Conservation (phyloP, 352 stramenopile species). For the Phytophthora citrophthora region DNA sequence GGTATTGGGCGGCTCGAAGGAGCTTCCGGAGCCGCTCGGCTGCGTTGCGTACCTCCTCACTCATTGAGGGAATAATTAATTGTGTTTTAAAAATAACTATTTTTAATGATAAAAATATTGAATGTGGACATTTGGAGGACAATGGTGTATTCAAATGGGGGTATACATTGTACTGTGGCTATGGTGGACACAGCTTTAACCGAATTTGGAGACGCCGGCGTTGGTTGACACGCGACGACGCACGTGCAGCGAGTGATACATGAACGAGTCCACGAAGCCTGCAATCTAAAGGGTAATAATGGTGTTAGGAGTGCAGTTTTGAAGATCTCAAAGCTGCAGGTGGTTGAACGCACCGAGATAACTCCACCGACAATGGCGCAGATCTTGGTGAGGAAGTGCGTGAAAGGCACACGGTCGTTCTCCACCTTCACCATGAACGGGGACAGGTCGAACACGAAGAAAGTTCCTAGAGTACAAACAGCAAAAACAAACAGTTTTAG, state of each 20-base stretch:
- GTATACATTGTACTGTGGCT: too few relatives aligned
- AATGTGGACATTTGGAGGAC: not conserved
- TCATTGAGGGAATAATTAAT: too few relatives aligned
- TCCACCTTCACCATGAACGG: constrained; percentile 89
- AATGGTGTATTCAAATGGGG: not conserved
- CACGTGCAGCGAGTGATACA: constrained; percentile 85
- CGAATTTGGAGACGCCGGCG: constrained; percentile 38
- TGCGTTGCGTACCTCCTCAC: constrained; percentile 57
- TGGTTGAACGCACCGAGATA: constrained; percentile 66
- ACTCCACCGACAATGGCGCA: constrained; percentile 85
- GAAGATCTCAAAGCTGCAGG: not conserved
- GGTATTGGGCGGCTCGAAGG: constrained; percentile 59
- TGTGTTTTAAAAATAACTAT: not conserved
- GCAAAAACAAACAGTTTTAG: constrained; percentile 9
- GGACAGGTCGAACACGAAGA: constrained; percentile 88
- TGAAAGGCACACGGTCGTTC: constrained; percentile 80
- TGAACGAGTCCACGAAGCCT: constrained; percentile 88
- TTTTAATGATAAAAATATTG: not conserved
- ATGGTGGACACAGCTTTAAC: constrained; percentile 21
- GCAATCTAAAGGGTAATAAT: constrained; percentile 58
- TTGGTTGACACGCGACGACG: constrained; percentile 40
- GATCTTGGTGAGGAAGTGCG: constrained; percentile 87
- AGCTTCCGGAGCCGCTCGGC: constrained; percentile 63
- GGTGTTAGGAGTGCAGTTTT: not conserved
- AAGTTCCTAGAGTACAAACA: constrained; percentile 50